Evolutionary conservation across 2,329 filamentous ascomycete species (phyloP), one percentile per base, ranked within the genome.

Genomic region (Dactylellina cionopaga): DNA sequence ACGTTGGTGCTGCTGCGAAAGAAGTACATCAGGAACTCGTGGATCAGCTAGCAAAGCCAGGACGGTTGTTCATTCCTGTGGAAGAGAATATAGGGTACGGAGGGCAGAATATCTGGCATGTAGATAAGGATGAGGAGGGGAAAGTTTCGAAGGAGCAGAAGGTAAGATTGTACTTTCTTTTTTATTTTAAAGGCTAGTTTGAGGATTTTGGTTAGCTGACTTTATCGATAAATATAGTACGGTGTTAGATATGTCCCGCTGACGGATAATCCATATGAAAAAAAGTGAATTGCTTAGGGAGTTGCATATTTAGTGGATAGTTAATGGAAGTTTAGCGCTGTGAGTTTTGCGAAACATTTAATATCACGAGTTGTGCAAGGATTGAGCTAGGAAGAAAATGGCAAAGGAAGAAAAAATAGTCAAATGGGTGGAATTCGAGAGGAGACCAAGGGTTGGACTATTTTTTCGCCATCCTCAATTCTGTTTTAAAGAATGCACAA

Each of bases 1-100:
- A 98, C 79, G 95, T 98, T 1, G 95, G 95, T 0, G 95, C 95
- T 0, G 91, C 92, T 5, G 94, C 94, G 0, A 85, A 82, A 22
- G 85, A 88, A 78, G 81, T 96, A 60, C 93, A 96, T 79, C 79
- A 85, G 15, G 85, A 86, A 69, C 81, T 98, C 75, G 81, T 96
- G 46, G 85, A 88, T 27, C 95, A 98, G 82, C 82, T 99, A 75
- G 88, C 87, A 74, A 82, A 85, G 1, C 94, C 94, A 0, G 95
- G 95, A 0, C 84, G 90, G 75, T 84, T 95, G 81, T 94, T 95
- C 79, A 90, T 95, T 9, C 91, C 91, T 0, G 87, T 94, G 1
- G 87, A 89, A 59, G 85, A 87, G 35, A 86, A 89, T 59, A 85
- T 87, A 27, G 79, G 80, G 1, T 79, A 78, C 33, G 49, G 49